Evolutionary conservation across 2,329 filamentous ascomycete genomes (phyloP).

Genomic region (Microascus cirrosus): DNA sequence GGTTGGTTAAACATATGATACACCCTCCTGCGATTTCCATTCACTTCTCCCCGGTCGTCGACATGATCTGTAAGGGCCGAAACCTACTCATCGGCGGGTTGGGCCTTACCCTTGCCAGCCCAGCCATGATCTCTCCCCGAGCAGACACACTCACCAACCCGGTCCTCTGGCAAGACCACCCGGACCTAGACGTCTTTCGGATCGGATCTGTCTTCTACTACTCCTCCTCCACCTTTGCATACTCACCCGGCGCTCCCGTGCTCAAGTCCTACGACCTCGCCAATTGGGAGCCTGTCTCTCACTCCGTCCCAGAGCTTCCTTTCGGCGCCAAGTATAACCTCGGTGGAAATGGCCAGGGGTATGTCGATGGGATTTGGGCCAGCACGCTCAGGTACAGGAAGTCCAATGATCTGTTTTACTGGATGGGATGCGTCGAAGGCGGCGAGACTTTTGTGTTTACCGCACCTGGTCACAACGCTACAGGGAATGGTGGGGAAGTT

Average conservation of each 20-base stretch:
- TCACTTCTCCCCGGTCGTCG: too few relatives aligned
- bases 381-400: constrained; percentile 39
- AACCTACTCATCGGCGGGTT: too few relatives aligned
- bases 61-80: too few relatives aligned
- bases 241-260: constrained; percentile 44
- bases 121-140: background rate
- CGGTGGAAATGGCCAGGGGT: background rate
- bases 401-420: constrained; percentile 39
- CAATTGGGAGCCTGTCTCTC: constrained; percentile 34
- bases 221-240: constrained; percentile 44
- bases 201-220: constrained; percentile 41
- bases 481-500: constrained; percentile 30
- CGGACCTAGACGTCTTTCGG: constrained; percentile 42
- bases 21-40: too few relatives aligned
- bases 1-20: too few relatives aligned
- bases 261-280: constrained; percentile 43
- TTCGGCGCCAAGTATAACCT: constrained; percentile 3
- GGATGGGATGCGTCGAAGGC: constrained; percentile 44
- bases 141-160: constrained; percentile 31
- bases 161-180: constrained; percentile 42
- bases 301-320: constrained; percentile 28
- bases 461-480: constrained; percentile 15
- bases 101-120: background rate
- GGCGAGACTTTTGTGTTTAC: constrained; percentile 42
- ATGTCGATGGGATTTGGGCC: constrained; percentile 16